Conservation (phyloP, 768 basidiomycete genomes). For the Amanita exitialis region DNA sequence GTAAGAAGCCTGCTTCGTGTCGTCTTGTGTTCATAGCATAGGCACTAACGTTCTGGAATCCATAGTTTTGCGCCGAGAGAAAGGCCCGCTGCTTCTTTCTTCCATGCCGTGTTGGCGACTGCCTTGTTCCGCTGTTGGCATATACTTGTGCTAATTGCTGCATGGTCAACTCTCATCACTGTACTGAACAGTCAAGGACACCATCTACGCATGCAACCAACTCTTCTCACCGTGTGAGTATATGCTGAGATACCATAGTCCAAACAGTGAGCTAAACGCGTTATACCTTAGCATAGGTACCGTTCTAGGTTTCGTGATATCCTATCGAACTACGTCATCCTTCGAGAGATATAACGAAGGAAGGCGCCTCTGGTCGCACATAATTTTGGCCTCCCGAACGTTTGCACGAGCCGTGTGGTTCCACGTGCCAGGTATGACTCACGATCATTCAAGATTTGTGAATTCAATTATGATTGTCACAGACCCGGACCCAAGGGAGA, state of each 20-base stretch:
- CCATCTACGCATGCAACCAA: conserved; percentile 31
- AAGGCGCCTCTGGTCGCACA: conserved; percentile 56
- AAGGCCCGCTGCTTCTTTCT: conserved; percentile 25
- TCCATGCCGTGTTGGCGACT: conserved; percentile 33
- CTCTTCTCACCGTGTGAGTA: conserved; percentile 61
- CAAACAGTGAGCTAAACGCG: neutral
- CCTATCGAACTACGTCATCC: conserved; percentile 61
- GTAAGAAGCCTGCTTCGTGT: conserved; percentile 15
- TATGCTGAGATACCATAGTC: neutral
- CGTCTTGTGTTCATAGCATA: neutral
- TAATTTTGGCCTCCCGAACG: conserved; percentile 46
- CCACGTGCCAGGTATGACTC: conserved; percentile 42
- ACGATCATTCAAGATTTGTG: neutral
- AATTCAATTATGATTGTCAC: neutral
- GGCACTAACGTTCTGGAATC: neutral
- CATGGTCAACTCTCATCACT: conserved; percentile 49
- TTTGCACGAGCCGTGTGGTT: conserved; percentile 60
- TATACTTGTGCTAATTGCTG: conserved; percentile 52
- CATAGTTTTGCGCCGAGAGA: conserved; percentile 28
- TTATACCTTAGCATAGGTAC: conserved; percentile 36
- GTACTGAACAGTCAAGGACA: conserved; percentile 39
- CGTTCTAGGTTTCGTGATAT: conserved; percentile 66
- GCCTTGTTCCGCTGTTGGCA: conserved; percentile 55
- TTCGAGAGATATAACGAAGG: conserved; percentile 77
- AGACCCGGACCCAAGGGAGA: conserved; percentile 16